phyloP scores from a whole-genome alignment of 2,329 filamentous ascomycete genomes.

The Paradendryphiella salina region DNA sequence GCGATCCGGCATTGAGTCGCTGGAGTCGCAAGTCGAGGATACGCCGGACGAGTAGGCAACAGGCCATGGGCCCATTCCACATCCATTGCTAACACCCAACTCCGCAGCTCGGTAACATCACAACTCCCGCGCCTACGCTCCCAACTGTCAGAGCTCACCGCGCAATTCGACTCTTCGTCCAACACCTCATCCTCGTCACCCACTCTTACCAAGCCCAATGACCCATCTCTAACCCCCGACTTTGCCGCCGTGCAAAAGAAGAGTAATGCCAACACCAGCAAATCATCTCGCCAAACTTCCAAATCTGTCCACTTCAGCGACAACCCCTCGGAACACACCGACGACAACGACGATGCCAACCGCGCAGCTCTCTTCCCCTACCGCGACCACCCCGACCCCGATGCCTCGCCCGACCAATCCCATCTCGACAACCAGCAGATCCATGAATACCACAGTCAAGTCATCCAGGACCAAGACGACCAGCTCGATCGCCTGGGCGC shows the following conservation, averaged over 20 bases:
- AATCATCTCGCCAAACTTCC: slow-evolving; percentile 41
- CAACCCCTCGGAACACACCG: slow-evolving; percentile 40
- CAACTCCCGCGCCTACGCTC: slow-evolving; percentile 69
- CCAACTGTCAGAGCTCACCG: slow-evolving; percentile 75
- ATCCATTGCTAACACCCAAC: not conserved
- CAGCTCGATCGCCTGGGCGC: slow-evolving; percentile 88
- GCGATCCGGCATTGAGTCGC: slow-evolving; percentile 72
- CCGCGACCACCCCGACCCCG: slow-evolving; percentile 65
- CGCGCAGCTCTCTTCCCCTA: slow-evolving; percentile 69
- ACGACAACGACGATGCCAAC: slow-evolving; percentile 47
- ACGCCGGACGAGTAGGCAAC: slow-evolving; percentile 56
- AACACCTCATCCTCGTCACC: slow-evolving; percentile 46
- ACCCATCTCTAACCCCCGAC: slow-evolving; percentile 44
- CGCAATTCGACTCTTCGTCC: slow-evolving; percentile 70
- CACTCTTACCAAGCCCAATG: slow-evolving; percentile 51
- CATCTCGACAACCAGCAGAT: slow-evolving; percentile 79
- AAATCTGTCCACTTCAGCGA: slow-evolving; percentile 91
- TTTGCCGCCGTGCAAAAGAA: slow-evolving; percentile 44
- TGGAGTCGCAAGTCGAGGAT: slow-evolving; percentile 68
- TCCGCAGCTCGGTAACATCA: slow-evolving; percentile 48
- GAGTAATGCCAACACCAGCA: slow-evolving; percentile 33
- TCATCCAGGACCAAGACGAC: slow-evolving; percentile 87
- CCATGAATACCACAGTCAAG: slow-evolving; percentile 77
- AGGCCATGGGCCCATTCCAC: not conserved
- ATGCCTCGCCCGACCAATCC: slow-evolving; percentile 55